These are phyloP conservation scores for Phyllosticta citribraziliensis DNA, from an alignment of 2,329 filamentous ascomycete genomes.

Conservation along the genomic window DNA sequence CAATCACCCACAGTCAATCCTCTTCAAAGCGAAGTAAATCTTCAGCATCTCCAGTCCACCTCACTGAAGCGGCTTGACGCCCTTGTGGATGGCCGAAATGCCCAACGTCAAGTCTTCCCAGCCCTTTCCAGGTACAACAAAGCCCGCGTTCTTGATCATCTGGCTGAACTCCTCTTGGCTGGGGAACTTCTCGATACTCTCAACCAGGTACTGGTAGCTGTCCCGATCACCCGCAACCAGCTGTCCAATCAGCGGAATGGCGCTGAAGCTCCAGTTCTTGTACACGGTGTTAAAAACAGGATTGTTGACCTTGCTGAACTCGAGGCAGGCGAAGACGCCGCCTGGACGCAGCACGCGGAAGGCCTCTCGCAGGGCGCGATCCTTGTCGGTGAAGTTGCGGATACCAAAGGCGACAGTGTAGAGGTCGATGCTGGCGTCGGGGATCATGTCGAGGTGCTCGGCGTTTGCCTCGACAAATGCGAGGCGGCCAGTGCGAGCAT, in stretches of 20 bases:
- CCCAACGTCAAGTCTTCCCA: slow-evolving; percentile 89
- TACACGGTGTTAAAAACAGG: slow-evolving; percentile 75
- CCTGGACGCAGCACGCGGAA: slow-evolving; percentile 85
- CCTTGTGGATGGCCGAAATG: slow-evolving; percentile 93
- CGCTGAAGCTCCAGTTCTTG: slow-evolving; percentile 90
- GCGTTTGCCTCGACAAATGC: slow-evolving; percentile 85
- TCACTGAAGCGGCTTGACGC: slow-evolving; percentile 59
- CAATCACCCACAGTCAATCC: not conserved
- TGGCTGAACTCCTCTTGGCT: slow-evolving; percentile 72
- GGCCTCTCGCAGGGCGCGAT: slow-evolving; percentile 70
- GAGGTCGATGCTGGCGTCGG: slow-evolving; percentile 68
- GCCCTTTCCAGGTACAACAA: slow-evolving; percentile 59
- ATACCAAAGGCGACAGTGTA: slow-evolving; percentile 98
- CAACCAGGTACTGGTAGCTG: slow-evolving; percentile 96
- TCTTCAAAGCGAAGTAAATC: no score
- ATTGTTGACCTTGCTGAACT: slow-evolving; percentile 81
- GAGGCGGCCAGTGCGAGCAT: slow-evolving; percentile 45
- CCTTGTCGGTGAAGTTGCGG: slow-evolving; percentile 91
- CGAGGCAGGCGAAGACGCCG: slow-evolving; percentile 90
- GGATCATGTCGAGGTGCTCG: slow-evolving; percentile 58
- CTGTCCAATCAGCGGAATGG: slow-evolving; percentile 92
- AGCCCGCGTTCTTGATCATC: slow-evolving; percentile 79
- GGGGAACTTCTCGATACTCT: slow-evolving; percentile 93
- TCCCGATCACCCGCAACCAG: slow-evolving; percentile 87
- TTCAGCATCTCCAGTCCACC: no score